phyloP scores from a whole-genome alignment of 345 rosid species.

The Eucalyptus victrix region DNA sequence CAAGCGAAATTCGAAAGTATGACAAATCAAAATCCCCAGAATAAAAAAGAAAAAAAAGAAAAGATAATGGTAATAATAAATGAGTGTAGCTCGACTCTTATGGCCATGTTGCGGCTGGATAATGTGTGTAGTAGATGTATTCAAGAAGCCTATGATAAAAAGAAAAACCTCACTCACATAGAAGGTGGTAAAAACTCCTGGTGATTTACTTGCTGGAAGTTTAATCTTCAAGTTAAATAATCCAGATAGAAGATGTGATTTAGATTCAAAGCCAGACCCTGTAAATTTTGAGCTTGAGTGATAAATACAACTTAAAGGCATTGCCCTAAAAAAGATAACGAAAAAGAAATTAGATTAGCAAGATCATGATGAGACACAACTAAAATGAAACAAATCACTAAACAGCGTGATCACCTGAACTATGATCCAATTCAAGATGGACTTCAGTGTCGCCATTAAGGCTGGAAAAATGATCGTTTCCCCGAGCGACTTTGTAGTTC shows the following conservation, averaged over 20 bases:
- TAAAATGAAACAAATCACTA: not conserved
- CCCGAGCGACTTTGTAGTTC: not conserved
- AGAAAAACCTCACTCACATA: not conserved
- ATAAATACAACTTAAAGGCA: not conserved
- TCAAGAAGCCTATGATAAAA: not conserved
- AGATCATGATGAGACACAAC: not conserved
- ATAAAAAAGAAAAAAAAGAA: not conserved
- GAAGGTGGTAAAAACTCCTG: not conserved
- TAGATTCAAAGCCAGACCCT: slow-evolving; percentile 1
- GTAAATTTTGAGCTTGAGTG: not conserved
- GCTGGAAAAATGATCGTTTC: not conserved
- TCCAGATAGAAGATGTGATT: not conserved
- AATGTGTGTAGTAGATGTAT: not conserved
- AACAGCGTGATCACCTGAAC: not conserved
- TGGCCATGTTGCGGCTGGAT: not conserved
- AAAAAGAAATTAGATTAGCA: too few relatives aligned
- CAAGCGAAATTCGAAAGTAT: not conserved
- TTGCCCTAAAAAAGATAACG: too few relatives aligned
- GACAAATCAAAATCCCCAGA: not conserved
- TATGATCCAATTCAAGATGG: not conserved
- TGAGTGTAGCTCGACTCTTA: not conserved
- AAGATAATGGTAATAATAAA: not conserved
- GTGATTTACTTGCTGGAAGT: not conserved
- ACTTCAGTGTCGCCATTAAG: not conserved
- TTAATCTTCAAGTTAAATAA: not conserved